Evolutionary conservation across 805 yeast species (phyloP), one percentile per base, ranked within the genome.

Genomic region (Candida ascalaphidarum): DNA sequence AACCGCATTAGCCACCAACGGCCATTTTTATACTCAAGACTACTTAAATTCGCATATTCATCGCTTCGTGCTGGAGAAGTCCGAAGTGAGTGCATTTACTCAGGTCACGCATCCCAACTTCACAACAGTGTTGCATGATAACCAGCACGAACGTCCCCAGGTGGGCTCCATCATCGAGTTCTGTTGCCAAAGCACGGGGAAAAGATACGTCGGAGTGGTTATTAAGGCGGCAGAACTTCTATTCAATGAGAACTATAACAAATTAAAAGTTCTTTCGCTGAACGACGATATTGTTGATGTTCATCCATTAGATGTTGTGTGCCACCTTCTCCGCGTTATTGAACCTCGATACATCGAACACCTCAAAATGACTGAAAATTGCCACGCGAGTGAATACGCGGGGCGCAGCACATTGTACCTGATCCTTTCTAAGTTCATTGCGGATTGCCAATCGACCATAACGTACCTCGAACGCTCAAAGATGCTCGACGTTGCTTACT

Each of bases 101-200:
- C n/a, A n/a, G n/a, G n/a, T n/a, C n/a, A n/a, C n/a, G n/a, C n/a
- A n/a, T n/a, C n/a, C n/a, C n/a, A n/a, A n/a, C n/a, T n/a, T n/a
- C n/a, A n/a, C n/a, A n/a, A n/a, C n/a, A n/a, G n/a, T n/a, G n/a
- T n/a, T n/a, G n/a, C n/a, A n/a, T n/a, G n/a, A n/a, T n/a, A n/a
- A n/a, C n/a, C n/a, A n/a, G n/a, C n/a, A 19, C 19, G 25, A 22
- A 5, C 30, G 41, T 7, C 57, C 60, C 0, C 30, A 26, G 2
- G 32, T 34, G 4, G 74, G 74, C 1, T 58, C 69, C 3, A 31
- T 67, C 2, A 55, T 67, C 6, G 69, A 65, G 33, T 53, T 52
- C 32, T 24, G 35, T 1, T 41, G 47, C 17, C 41, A 40, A 3
- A 23, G 31, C 5, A 37, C 36, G 7, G 37, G 32, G 11, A 22